Conservation (phyloP, 2,329 filamentous ascomycete species). For the Sordariomycetes sp. region DNA sequence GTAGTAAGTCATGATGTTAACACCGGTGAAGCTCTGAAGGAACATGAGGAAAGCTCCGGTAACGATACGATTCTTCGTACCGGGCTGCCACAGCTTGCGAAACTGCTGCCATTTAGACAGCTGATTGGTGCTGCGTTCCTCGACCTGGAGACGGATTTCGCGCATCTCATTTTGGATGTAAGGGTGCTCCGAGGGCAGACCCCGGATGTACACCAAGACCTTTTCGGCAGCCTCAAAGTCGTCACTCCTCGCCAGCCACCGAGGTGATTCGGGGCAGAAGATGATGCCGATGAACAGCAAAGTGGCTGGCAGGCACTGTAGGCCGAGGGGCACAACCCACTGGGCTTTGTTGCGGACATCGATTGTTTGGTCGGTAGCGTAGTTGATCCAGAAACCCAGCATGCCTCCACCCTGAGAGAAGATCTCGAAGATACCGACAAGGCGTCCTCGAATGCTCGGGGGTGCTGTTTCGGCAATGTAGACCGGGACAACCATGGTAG, state of each 20-base stretch:
- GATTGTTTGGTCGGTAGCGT: conserved; percentile 20
- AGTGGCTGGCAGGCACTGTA: conserved; percentile 44
- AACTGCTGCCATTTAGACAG: conserved; percentile 18
- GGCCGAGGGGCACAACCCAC: conserved; percentile 42
- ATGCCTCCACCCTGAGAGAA: conserved; percentile 20
- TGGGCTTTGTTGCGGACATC: conserved; percentile 10
- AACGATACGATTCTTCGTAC: conserved; percentile 27
- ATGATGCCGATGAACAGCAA: conserved; percentile 42
- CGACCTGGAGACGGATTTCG: conserved; percentile 46
- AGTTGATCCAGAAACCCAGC: conserved; percentile 30
- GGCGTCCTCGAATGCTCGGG: conserved; percentile 38
- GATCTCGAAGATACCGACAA: conserved; percentile 42
- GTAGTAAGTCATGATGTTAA: conserved; percentile 52
- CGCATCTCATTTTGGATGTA: conserved; percentile 17
- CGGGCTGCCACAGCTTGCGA: conserved; percentile 23
- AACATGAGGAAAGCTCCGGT: conserved; percentile 40
- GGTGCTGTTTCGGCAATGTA: conserved; percentile 34
- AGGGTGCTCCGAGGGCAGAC: conserved; percentile 17
- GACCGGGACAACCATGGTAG: conserved; percentile 35
- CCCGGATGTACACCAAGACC: conserved; percentile 18
- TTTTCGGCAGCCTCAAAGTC: conserved; percentile 35
- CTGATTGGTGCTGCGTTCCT: conserved; percentile 23
- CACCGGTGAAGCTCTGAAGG: conserved; percentile 19
- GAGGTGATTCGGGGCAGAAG: conserved; percentile 47
- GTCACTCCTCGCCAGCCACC: conserved; percentile 46